A percentile compares a stretch with the other conserved stretches of the same genome.
Evolutionary conservation across 306 rosid genomes (phyloP).

Genomic region (Vigna nakashimae): DNA sequence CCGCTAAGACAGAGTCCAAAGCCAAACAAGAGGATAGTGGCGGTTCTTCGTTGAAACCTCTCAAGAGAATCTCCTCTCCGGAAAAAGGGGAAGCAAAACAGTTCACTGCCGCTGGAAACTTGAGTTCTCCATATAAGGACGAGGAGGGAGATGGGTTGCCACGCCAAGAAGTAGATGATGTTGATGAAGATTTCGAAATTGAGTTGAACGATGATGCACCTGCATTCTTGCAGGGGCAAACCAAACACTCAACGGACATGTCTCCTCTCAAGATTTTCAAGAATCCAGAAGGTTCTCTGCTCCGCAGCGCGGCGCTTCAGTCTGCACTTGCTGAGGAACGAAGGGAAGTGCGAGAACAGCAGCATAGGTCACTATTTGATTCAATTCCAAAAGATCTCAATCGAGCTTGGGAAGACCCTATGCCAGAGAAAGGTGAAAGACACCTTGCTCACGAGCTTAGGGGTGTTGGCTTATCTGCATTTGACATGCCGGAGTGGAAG

Average conservation of each 20-base stretch:
- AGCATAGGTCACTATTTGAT: slow-evolving; percentile 86
- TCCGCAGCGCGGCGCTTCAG: slow-evolving; percentile 90
- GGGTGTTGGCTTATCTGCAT: slow-evolving; percentile 90
- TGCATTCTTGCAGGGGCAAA: slow-evolving; percentile 83
- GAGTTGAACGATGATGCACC: slow-evolving; percentile 92
- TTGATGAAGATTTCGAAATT: slow-evolving; percentile 87
- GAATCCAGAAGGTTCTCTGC: slow-evolving; percentile 88
- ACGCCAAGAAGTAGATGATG: slow-evolving; percentile 82
- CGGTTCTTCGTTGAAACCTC: slow-evolving; percentile 66
- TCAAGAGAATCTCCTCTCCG: slow-evolving; percentile 84
- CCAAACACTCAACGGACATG: slow-evolving; percentile 79
- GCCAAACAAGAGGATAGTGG: slow-evolving; percentile 59
- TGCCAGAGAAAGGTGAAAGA: slow-evolving; percentile 90
- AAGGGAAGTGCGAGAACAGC: slow-evolving; percentile 86
- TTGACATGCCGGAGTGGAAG: slow-evolving; percentile 92
- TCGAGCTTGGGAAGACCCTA: slow-evolving; percentile 97
- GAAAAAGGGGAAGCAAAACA: slow-evolving; percentile 92
- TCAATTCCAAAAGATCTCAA: slow-evolving; percentile 93
- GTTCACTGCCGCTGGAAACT: slow-evolving; percentile 80
- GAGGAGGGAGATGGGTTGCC: slow-evolving; percentile 82
- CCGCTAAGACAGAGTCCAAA: slow-evolving; percentile 58
- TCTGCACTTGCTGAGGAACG: slow-evolving; percentile 93
- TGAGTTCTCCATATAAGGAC: slow-evolving; percentile 69
- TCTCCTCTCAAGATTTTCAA: slow-evolving; percentile 91
- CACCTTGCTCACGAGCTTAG: slow-evolving; percentile 92